Percentiles rank a stretch among this genome's conserved stretches.
Evolutionary conservation across 495 filamentous ascomycete species (phyloP).

Genomic region (Penicillium nucicola): DNA sequence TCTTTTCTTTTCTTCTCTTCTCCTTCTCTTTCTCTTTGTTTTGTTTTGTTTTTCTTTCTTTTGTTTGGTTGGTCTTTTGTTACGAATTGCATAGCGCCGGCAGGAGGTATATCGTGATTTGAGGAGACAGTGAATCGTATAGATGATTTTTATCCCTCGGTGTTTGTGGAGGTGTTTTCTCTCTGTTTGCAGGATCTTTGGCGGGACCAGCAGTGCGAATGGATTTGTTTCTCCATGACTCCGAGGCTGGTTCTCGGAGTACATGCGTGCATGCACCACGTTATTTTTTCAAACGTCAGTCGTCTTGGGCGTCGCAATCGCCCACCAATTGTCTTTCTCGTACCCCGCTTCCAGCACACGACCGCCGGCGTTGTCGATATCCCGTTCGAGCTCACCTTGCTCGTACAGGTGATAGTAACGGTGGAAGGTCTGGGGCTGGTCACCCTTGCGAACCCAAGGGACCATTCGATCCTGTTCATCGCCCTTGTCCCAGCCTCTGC

Average conservation of each 20-base stretch:
- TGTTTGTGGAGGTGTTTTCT: constrained; percentile 12
- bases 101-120: constrained; percentile 42
- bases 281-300: constrained; percentile 4
- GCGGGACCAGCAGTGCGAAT: constrained; percentile 4
- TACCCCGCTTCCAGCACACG: constrained; percentile 77
- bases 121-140: constrained; percentile 28
- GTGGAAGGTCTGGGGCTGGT: constrained; percentile 56
- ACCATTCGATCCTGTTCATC: constrained; percentile 92
- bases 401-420: constrained; percentile 95
- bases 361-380: constrained; percentile 74
- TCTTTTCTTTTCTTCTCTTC: constrained; percentile 20
- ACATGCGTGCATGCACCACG: background rate
- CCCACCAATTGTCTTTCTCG: constrained; percentile 99
- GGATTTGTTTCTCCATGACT: constrained; percentile 14
- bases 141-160: constrained; percentile 27
- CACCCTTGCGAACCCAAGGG: constrained; percentile 76
- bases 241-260: constrained; percentile 38
- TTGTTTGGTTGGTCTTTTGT: constrained; percentile 29
- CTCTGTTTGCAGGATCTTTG: constrained; percentile 10
- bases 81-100: constrained; percentile 49
- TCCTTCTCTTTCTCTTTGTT: constrained; percentile 10
- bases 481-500: constrained; percentile 87
- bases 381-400: constrained; percentile 79
- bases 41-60: constrained; percentile 21
- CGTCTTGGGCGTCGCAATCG: constrained; percentile 48